Base-by-base conservation (phyloP, 768 basidiomycete genomes). In the Phylloporus sp. region DNA sequence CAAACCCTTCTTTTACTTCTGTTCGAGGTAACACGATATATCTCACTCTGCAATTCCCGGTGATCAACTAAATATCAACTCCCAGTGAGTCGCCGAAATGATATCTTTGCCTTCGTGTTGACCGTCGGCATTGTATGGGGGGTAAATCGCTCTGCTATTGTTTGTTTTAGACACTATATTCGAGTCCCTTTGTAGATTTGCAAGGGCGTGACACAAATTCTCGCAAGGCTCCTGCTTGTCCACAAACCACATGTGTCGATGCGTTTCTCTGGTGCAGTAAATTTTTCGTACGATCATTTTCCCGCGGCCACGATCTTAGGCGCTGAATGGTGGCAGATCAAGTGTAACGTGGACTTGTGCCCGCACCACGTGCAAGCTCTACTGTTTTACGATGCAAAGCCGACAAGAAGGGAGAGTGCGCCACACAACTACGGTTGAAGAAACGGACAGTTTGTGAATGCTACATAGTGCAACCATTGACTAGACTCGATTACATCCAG, bases 301-400 rank as follows among this genome's bases (percentile, higher is more conserved):
- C 32, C 26, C 39, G 31, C 35, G 29, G 20, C 13, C 18, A 27
- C 18, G 18, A 23, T 49, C 49, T 55, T 3, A 29, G 8, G 15
- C 22, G 12, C 29, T 59, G 45, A 12, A 34, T 4, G 29, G 7
- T 41, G 27, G 15, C 57, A 90, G 86, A 80, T 68, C 88, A 89
- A 58, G 70, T 91, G 90, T 75, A 97, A 97, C 67, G 82, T 89
- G 68, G 91, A 91, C 76, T 89, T 92, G 59, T 93, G 91, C n/a
- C 67, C 90, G 93, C 22, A 82, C 89, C 38, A 91, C 88, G 2
- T 77, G 86, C 24, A 91, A 97, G 61, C 82, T 92, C 2, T 95
- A 95, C 67, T 64, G 72, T 2, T 71, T 85, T 47, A 79, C 84
- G 41, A 50, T 57, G 27, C 63, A 72, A 50, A 74, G n/a, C 80